phyloP scores from a whole-genome alignment of 805 yeast genomes.

The Kuraishia borneana region DNA sequence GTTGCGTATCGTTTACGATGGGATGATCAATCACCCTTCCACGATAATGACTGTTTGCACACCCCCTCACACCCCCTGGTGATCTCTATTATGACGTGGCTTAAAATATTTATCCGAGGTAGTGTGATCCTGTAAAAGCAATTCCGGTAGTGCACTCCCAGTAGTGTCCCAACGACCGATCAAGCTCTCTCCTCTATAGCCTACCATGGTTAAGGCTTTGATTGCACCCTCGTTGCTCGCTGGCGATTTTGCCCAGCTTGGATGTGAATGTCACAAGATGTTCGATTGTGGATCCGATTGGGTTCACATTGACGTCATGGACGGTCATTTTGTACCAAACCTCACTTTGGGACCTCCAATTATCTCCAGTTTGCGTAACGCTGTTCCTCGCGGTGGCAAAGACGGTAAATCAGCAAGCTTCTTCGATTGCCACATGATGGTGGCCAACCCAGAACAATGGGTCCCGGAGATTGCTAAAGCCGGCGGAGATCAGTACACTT shows the following conservation, averaged over 20 bases:
- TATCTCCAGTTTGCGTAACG: conserved; percentile 63
- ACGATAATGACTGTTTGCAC: no score
- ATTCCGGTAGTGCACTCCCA: no score
- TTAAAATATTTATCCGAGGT: no score
- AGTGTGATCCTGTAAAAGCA: no score
- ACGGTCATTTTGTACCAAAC: conserved; percentile 97
- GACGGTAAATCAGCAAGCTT: conserved; percentile 31
- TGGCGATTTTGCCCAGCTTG: conserved; percentile 82
- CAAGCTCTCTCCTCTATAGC: no score
- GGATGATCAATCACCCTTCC: no score
- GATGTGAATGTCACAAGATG: conserved; percentile 76
- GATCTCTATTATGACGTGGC: no score
- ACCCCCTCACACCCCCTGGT: no score
- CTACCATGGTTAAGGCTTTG: conserved; percentile 59
- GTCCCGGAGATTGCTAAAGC: conserved; percentile 83
- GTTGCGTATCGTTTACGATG: no score
- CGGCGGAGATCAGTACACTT: conserved; percentile 94
- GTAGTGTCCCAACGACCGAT: no score
- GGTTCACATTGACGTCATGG: conserved; percentile 98
- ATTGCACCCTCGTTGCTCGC: conserved; percentile 94
- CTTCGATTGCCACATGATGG: conserved; percentile 99
- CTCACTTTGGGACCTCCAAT: conserved; percentile 91
- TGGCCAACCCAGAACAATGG: conserved; percentile 85
- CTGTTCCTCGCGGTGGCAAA: conserved; percentile 53
- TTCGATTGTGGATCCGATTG: conserved; percentile 82